Evolutionary conservation across 345 rosid species (phyloP).

Genomic region (Salix dunnii): DNA sequence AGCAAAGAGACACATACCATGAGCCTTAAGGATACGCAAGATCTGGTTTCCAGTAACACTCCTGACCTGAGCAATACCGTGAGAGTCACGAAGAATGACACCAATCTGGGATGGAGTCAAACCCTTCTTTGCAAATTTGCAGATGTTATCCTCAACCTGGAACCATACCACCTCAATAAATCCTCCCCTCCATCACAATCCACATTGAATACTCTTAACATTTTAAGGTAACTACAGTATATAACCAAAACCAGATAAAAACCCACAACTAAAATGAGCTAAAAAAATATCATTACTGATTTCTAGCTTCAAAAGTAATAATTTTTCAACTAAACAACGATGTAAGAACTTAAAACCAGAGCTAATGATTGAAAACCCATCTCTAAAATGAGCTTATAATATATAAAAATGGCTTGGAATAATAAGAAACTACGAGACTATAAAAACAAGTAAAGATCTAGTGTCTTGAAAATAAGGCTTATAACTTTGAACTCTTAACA

Average conservation of each 20-base stretch:
- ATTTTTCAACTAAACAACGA: background rate
- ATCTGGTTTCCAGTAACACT: conserved; percentile 32
- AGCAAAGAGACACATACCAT: conserved; percentile 5
- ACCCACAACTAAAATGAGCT: background rate
- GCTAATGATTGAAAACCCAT: background rate
- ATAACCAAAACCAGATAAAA: background rate
- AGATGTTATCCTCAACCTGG: conserved; percentile 33
- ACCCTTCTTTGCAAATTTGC: conserved; percentile 35
- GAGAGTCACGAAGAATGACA: conserved; percentile 33
- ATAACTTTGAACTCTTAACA: background rate
- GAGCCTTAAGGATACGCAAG: conserved; percentile 33
- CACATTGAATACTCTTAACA: background rate
- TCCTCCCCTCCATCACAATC: background rate
- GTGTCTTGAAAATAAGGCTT: background rate
- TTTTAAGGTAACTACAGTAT: background rate
- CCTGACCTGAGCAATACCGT: conserved; percentile 32
- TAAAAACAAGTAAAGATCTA: background rate
- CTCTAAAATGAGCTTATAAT: background rate
- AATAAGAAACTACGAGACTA: background rate
- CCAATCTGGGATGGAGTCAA: conserved; percentile 35
- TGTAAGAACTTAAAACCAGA: background rate
- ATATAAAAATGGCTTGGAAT: background rate
- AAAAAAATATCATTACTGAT: background rate
- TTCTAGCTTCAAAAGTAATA: background rate
- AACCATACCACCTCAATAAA: background rate